Conservation (phyloP, 148 eudicot species). For the Polygonum aviculare region DNA sequence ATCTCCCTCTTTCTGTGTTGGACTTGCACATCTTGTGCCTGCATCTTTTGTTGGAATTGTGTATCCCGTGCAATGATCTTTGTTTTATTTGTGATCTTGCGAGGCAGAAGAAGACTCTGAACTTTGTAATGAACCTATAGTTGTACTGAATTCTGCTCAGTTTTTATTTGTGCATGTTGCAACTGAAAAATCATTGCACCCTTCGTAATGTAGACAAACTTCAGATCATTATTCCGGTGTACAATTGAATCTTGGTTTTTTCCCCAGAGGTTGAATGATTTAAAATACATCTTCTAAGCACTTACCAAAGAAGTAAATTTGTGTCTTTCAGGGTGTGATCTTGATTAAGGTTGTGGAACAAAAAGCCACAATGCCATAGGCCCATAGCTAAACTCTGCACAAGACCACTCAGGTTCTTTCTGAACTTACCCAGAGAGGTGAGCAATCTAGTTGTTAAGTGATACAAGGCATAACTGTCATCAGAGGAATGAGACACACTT, state of each 20-base stretch:
- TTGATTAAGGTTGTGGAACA: background rate
- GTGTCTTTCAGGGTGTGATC: background rate
- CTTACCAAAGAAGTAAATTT: background rate
- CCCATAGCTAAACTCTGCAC: background rate
- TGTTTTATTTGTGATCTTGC: background rate
- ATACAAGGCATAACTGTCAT: background rate
- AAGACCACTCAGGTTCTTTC: background rate
- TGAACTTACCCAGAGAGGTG: background rate
- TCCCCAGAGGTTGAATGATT: background rate
- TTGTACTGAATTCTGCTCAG: background rate
- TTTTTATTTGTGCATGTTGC: background rate
- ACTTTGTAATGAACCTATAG: background rate
- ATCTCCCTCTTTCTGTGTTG: background rate
- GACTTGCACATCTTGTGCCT: slow-evolving; percentile 10
- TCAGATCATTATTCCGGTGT: background rate
- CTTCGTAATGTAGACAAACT: background rate
- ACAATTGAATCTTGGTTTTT: background rate
- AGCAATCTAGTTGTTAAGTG: background rate
- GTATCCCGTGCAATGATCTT: slow-evolving; percentile 1
- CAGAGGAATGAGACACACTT: background rate
- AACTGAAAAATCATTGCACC: background rate
- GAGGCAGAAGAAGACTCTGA: background rate
- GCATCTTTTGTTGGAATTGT: background rate
- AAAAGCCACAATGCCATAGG: background rate
- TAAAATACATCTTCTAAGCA: background rate